Evolutionary conservation across 805 yeast species (phyloP).

Genomic region (Starmerella bombicola): DNA sequence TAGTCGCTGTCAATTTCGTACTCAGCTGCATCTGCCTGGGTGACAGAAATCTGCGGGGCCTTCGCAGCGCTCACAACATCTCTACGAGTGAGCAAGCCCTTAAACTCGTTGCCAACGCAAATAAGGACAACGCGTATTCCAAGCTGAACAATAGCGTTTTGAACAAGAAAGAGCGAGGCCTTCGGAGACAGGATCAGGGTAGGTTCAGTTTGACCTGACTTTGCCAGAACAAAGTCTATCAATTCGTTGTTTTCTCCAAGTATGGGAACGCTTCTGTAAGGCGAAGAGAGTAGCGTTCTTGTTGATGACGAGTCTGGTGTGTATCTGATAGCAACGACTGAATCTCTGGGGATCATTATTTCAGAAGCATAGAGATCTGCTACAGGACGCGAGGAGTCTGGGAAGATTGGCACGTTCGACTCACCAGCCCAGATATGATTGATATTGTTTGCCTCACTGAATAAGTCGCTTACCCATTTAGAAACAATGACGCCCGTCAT

Average conservation of each 20-base stretch:
- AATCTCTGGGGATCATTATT: constrained; percentile 10
- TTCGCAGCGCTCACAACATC: constrained; percentile 13
- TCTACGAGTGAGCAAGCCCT: constrained; percentile 15
- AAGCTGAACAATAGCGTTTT: constrained; percentile 12
- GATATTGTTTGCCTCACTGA: constrained; percentile 40
- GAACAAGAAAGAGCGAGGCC: constrained; percentile 12
- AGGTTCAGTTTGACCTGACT: constrained; percentile 16
- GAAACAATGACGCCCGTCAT: constrained; percentile 73
- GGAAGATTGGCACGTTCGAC: constrained; percentile 10
- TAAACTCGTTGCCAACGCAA: constrained; percentile 10
- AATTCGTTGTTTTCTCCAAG: constrained; percentile 12
- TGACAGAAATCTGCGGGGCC: background rate
- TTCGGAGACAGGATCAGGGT: constrained; percentile 12
- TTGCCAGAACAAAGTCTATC: constrained; percentile 8
- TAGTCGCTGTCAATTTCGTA: constrained; percentile 10
- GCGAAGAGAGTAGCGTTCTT: background rate
- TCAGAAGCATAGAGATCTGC: constrained; percentile 13
- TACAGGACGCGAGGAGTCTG: constrained; percentile 7
- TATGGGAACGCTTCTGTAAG: constrained; percentile 14
- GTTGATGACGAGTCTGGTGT: background rate
- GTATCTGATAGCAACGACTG: constrained; percentile 1
- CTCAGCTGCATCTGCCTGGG: constrained; percentile 5
- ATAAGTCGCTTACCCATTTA: constrained; percentile 55
- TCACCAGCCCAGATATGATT: constrained; percentile 6
- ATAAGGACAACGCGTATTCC: constrained; percentile 19